A percentile compares a stretch with the other conserved stretches of the same genome.
Evolutionary conservation across 352 stramenopile genomes (phyloP).

Genomic region (Globisporangium apiculatum): DNA sequence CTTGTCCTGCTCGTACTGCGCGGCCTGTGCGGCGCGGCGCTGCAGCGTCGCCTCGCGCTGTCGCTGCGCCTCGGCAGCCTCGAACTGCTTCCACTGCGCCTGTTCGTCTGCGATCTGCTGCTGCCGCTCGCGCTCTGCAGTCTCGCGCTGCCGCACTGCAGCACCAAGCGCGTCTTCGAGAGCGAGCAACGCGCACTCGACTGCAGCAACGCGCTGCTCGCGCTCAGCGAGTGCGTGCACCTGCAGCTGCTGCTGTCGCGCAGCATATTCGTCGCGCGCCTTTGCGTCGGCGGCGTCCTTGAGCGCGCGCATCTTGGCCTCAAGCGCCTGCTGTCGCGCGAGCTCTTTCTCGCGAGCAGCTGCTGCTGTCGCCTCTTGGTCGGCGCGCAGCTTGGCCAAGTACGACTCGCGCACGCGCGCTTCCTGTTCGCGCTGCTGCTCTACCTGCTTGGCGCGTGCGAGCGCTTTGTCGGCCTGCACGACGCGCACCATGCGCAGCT

Average conservation of each 20-base stretch:
- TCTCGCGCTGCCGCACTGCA: conserved; percentile 25
- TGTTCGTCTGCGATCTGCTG: conserved; percentile 50
- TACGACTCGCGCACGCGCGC: conserved; percentile 39
- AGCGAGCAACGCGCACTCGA: conserved; percentile 36
- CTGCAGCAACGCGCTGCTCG: conserved; percentile 22
- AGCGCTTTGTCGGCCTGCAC: conserved; percentile 31
- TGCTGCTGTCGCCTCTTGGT: conserved; percentile 33
- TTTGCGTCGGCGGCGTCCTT: conserved; percentile 59
- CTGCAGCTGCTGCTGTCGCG: conserved; percentile 27
- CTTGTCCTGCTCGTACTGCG: conserved; percentile 65
- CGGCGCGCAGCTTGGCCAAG: conserved; percentile 33
- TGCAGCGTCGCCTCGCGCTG: conserved; percentile 39
- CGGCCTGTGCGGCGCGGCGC: conserved; percentile 38
- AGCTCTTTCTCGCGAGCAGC: conserved; percentile 38
- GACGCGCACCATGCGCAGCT: conserved; percentile 35
- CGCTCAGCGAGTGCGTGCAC: conserved; percentile 27
- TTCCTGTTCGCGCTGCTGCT: conserved; percentile 37
- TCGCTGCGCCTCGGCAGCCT: conserved; percentile 39
- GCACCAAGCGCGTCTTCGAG: conserved; percentile 39
- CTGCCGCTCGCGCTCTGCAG: conserved; percentile 32
- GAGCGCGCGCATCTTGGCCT: conserved; percentile 50
- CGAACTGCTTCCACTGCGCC: conserved; percentile 51
- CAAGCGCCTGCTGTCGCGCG: conserved; percentile 27
- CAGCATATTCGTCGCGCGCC: conserved; percentile 37
- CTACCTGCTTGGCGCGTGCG: conserved; percentile 10